Conservation (phyloP, 345 rosid species). For the Firmiana major region DNA sequence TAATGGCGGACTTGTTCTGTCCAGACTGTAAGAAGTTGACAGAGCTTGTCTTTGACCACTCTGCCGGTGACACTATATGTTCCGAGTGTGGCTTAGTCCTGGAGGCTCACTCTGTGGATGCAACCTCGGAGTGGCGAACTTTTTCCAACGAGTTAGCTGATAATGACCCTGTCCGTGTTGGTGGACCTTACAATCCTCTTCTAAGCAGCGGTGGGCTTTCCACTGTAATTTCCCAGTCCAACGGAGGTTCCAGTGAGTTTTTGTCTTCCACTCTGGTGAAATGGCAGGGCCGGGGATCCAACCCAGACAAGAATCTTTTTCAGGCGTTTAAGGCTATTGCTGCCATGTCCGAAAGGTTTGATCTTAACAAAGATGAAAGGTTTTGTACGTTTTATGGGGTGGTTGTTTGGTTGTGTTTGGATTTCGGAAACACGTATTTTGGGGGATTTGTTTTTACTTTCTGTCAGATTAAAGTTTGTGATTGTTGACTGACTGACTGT, state of each 20-base stretch:
- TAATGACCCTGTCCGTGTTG: conserved; percentile 51
- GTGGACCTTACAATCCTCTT: conserved; percentile 45
- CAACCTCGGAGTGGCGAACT: conserved; percentile 53
- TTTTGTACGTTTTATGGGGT: background rate
- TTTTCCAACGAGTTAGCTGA: conserved; percentile 40
- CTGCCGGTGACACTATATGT: conserved; percentile 58
- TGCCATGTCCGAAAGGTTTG: conserved; percentile 46
- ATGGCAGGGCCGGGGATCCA: conserved; percentile 43
- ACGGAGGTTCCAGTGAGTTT: conserved; percentile 19
- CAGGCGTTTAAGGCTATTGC: conserved; percentile 50
- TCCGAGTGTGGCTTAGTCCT: conserved; percentile 52
- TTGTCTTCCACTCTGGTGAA: conserved; percentile 33
- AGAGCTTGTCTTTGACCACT: conserved; percentile 48
- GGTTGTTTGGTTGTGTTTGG: background rate
- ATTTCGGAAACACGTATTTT: background rate
- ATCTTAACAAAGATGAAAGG: background rate
- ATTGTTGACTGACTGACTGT: background rate
- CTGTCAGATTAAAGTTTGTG: too few species aligned
- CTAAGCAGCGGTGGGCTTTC: conserved; percentile 43
- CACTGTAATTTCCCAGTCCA: conserved; percentile 29
- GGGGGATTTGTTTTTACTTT: background rate
- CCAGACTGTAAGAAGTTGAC: conserved; percentile 41
- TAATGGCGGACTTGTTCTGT: conserved; percentile 44
- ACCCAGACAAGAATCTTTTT: conserved; percentile 41
- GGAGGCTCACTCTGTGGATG: conserved; percentile 46